Evolutionary conservation across 1,284 basidiomycete species (phyloP).

Genomic region (Papiliotrema laurentii): DNA sequence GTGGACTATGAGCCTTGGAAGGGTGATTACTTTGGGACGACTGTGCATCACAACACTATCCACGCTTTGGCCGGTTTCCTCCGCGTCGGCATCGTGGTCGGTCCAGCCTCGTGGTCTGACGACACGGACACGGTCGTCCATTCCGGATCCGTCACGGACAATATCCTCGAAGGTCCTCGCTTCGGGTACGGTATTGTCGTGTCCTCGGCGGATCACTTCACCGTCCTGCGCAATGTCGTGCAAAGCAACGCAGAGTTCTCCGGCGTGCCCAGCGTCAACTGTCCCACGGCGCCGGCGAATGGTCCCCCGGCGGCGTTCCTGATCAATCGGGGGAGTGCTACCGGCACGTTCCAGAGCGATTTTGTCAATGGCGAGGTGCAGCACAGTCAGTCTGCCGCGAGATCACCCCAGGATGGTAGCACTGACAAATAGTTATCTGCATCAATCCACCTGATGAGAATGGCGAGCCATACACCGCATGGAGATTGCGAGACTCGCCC

Average conservation of each 20-base stretch:
- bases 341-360: conserved; percentile 43
- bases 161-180: conserved; percentile 38
- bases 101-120: conserved; percentile 48
- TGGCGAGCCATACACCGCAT: conserved; percentile 38
- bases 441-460: conserved; percentile 37
- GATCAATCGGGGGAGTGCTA: conserved; percentile 43
- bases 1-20: conserved; percentile 49
- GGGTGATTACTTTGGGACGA: conserved; percentile 45
- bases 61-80: conserved; percentile 43
- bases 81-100: conserved; percentile 47
- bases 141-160: conserved; percentile 42
- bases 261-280: conserved; percentile 39
- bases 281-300: conserved; percentile 46
- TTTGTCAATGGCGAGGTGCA: conserved; percentile 50
- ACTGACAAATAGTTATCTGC: conserved; percentile 42
- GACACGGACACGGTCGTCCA: conserved; percentile 45
- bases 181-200: conserved; percentile 49
- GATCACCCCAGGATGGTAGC: background rate
- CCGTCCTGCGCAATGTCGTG: conserved; percentile 38
- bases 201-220: conserved; percentile 42
- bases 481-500: conserved; percentile 44
- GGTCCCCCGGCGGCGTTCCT: conserved; percentile 43
- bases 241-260: conserved; percentile 30
- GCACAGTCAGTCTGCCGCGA: conserved; percentile 39
- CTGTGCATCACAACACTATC: conserved; percentile 44